These are phyloP conservation scores for Aspergillus ibericus DNA, from an alignment of 2,329 filamentous ascomycete species.

Conservation along the genomic window DNA sequence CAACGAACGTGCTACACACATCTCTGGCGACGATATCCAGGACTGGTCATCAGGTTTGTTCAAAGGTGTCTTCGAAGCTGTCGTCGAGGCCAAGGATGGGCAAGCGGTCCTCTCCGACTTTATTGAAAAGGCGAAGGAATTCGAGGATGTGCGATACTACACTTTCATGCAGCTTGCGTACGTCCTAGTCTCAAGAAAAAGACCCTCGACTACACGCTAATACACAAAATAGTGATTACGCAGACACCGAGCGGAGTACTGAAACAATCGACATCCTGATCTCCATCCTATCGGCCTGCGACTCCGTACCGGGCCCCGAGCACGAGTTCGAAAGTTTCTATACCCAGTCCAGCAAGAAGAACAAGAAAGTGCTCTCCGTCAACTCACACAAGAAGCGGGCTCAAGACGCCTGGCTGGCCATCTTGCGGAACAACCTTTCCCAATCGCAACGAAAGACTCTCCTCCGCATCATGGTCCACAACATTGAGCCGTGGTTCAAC, in stretches of 20 bases:
- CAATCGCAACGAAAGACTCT: conserved; percentile 77
- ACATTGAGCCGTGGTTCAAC: conserved; percentile 84
- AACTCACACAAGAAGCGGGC: conserved; percentile 74
- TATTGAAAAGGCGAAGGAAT: conserved; percentile 71
- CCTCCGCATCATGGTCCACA: conserved; percentile 70
- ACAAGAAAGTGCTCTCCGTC: conserved; percentile 66
- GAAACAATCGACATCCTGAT: conserved; percentile 38
- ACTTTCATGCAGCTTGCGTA: conserved; percentile 75
- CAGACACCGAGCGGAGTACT: conserved; percentile 26
- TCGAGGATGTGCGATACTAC: conserved; percentile 81
- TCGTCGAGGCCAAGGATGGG: conserved; percentile 60
- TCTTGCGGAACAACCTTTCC: conserved; percentile 66
- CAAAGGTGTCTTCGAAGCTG: conserved; percentile 59
- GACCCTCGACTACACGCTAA: no score
- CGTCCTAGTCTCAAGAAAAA: conserved; percentile 34
- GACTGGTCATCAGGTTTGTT: conserved; percentile 71
- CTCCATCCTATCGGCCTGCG: conserved; percentile 52
- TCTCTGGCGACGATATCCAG: conserved; percentile 62
- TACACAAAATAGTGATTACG: conserved; percentile 41
- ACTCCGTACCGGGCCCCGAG: conserved; percentile 61
- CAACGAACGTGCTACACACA: conserved; percentile 71
- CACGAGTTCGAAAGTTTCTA: conserved; percentile 41
- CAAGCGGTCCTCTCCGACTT: conserved; percentile 70
- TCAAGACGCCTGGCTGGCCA: conserved; percentile 81
- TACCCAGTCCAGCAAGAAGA: conserved; percentile 59